Evolutionary conservation across 352 stramenopile species (phyloP).

Genomic region (Phytophthora sp.): DNA sequence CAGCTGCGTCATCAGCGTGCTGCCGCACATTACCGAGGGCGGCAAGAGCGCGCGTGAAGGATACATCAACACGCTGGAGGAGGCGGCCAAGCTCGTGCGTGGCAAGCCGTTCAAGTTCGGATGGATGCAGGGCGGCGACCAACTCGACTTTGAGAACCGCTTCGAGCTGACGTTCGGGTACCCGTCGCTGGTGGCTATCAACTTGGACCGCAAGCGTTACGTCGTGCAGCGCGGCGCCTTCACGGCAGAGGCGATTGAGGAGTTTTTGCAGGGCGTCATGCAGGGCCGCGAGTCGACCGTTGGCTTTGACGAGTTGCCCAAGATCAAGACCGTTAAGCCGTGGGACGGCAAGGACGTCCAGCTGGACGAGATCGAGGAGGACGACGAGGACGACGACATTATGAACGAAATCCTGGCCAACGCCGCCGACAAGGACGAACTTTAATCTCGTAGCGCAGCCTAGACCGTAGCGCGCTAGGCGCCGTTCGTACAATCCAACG

Average conservation of each 20-base stretch:
- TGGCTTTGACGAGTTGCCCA: constrained; percentile 64
- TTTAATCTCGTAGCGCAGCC: constrained; percentile 46
- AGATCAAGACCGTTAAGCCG: constrained; percentile 63
- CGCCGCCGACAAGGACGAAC: constrained; percentile 73
- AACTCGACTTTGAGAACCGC: constrained; percentile 80
- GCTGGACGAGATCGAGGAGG: constrained; percentile 73
- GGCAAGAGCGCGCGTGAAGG: constrained; percentile 83
- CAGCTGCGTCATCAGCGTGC: constrained; percentile 89
- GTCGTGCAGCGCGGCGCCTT: constrained; percentile 84
- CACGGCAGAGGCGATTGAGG: constrained; percentile 64
- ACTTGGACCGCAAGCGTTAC: constrained; percentile 85
- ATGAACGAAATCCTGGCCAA: constrained; percentile 83
- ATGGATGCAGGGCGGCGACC: constrained; percentile 91
- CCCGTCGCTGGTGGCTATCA: constrained; percentile 90
- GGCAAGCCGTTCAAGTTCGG: constrained; percentile 92
- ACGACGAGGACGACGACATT: constrained; percentile 89
- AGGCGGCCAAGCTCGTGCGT: constrained; percentile 84
- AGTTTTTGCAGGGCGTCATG: constrained; percentile 79
- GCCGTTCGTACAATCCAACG: constrained; percentile 11
- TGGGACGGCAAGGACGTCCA: constrained; percentile 89
- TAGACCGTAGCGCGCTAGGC: constrained; percentile 16
- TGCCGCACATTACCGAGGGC: constrained; percentile 91
- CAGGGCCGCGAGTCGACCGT: constrained; percentile 71
- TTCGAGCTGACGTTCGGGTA: constrained; percentile 93
- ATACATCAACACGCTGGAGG: constrained; percentile 85